Base-by-base conservation (phyloP, 2,329 filamentous ascomycete genomes). In the Clarireedia paspali region DNA sequence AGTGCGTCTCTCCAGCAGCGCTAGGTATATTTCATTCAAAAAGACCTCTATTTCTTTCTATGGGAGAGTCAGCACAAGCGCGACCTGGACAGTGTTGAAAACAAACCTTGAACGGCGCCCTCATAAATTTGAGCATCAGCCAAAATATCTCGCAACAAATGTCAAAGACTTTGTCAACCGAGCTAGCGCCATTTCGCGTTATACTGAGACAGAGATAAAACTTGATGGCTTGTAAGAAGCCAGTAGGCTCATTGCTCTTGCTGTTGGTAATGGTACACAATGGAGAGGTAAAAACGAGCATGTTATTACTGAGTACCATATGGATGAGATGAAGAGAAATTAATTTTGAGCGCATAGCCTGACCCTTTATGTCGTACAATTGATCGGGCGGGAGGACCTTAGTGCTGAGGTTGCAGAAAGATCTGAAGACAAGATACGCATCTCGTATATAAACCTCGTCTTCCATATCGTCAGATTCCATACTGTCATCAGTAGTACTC, bases 41-140 rank as follows among this genome's bases (percentile, higher is more conserved):
- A 99, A 97, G 0, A 99, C 92, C 71, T 97, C 94, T 55, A 99
- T 88, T 69, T 99, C 94, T 81, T 96, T 95, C 84, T 90, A 67
- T 57, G 53, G 42, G 27, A n/a, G 56, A 49, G 47, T 59, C 51
- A 63, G 47, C n/a, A 40, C 14, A 34, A 14, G 46, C 3, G 5
- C 40, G n/a, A 36, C 45, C 5, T 7, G 3, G 20, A 44, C 45
- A 24, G 20, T 12, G 12, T 15, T 27, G 7, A 2, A 7, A 39
- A 72, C 78, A 58, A 67, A 87, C 87, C 84, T 99, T 99, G 72
- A 99, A 88, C 60, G 91, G 87, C 2, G 94, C 87, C 59, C 95
- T 84, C 83, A 99, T 88, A 65, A 90, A 87, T 70, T 95, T 95
- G 45, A 96, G 75, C 86, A 96, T 96, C 57, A 97, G 78, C 91